Conservation (phyloP, 768 basidiomycete genomes). For the Leucosporidium scottii region DNA sequence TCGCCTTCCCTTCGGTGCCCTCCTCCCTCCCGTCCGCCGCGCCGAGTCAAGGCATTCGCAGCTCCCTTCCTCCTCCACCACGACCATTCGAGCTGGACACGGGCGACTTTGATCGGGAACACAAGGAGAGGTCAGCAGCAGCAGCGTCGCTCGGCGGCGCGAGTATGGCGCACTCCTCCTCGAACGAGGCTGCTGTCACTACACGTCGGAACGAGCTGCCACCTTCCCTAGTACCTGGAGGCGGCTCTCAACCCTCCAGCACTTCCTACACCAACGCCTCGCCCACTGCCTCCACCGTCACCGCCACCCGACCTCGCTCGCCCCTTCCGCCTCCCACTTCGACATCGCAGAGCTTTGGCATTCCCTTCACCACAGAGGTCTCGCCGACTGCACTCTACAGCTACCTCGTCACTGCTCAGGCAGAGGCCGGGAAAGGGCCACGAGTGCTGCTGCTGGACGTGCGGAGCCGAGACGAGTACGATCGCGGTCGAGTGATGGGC, state of each 20-base stretch:
- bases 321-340: not conserved
- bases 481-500: conserved; percentile 60
- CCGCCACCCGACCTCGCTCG: not conserved
- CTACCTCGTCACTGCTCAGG: conserved; percentile 40
- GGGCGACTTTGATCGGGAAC: conserved; percentile 8
- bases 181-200: conserved; percentile 7
- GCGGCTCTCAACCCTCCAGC: not conserved
- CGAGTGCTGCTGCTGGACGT: conserved; percentile 70
- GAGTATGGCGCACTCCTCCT: too few species aligned
- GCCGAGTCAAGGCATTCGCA: not conserved
- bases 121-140: not conserved
- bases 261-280: too few species aligned
- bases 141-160: too few species aligned
- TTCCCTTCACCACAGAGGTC: conserved; percentile 21
- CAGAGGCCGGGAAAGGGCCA: conserved; percentile 17
- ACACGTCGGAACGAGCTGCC: not conserved
- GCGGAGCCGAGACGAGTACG: conserved; percentile 68
- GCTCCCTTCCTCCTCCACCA: conserved; percentile 16
- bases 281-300: not conserved
- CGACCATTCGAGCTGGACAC: conserved; percentile 6
- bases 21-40: not conserved
- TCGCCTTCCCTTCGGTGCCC: not conserved
- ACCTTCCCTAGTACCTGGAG: not conserved
- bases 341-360: not conserved
- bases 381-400: conserved; percentile 8